A percentile compares a stretch with the other conserved stretches of the same genome.
These are phyloP conservation scores for Lactarius evosmus DNA, from an alignment of 768 basidiomycete genomes.

Conservation along the genomic window DNA sequence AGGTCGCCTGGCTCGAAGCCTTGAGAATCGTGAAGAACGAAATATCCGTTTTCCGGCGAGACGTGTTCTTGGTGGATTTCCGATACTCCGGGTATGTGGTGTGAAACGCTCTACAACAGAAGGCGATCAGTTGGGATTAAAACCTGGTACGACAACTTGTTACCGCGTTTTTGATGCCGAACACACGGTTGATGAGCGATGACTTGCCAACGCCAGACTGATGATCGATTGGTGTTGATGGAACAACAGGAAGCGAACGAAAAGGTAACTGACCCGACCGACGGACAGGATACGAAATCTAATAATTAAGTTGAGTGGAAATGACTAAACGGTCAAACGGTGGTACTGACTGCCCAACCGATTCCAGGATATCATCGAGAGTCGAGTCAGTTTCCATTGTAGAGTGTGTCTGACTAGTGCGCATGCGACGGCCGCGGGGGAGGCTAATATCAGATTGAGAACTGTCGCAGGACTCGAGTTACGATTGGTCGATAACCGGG, in stretches of 20 bases:
- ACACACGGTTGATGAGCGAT: neutral
- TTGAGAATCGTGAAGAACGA: neutral
- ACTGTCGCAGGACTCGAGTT: too few species aligned
- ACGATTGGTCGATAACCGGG: neutral
- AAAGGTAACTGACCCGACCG: neutral
- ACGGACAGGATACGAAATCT: neutral
- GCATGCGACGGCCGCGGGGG: too few species aligned
- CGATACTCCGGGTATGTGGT: neutral
- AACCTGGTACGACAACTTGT: neutral
- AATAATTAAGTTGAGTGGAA: neutral
- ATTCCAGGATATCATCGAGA: neutral
- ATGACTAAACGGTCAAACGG: neutral
- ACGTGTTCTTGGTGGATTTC: neutral
- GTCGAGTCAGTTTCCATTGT: neutral
- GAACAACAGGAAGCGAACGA: neutral
- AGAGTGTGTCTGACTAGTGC: too few species aligned
- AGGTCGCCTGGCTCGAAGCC: neutral
- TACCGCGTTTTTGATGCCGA: neutral
- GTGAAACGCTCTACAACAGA: neutral
- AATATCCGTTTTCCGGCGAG: neutral
- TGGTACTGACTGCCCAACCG: neutral
- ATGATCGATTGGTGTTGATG: neutral
- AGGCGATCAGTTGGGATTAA: neutral
- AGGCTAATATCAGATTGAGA: too few species aligned
- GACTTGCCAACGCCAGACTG: neutral